Evolutionary conservation across 2,329 filamentous ascomycete species (phyloP).

Genomic region (Ceratocystis destructans): DNA sequence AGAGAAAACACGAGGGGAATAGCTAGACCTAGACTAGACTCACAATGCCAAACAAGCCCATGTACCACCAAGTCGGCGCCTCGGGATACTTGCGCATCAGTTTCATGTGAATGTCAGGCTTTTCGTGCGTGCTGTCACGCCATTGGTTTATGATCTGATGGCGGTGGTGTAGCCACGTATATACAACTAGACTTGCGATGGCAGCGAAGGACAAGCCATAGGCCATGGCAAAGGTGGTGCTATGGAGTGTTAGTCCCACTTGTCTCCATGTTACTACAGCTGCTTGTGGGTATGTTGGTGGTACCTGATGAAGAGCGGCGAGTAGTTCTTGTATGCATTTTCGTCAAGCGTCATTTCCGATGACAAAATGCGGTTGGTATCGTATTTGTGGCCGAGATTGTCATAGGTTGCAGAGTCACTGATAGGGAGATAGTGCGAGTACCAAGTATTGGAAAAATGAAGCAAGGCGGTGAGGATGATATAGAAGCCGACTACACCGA

Average conservation of each 20-base stretch:
- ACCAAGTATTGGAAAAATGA: slow-evolving; percentile 55
- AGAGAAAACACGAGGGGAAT: background rate
- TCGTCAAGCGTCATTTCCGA: slow-evolving; percentile 48
- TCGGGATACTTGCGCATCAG: slow-evolving; percentile 50
- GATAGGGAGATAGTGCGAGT: slow-evolving; percentile 51
- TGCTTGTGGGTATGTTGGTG: background rate
- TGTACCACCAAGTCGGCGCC: slow-evolving; percentile 52
- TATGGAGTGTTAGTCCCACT: slow-evolving; percentile 24
- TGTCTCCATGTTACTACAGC: background rate
- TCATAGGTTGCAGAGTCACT: slow-evolving; percentile 58
- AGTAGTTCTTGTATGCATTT: slow-evolving; percentile 51
- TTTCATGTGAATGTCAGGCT: slow-evolving; percentile 51
- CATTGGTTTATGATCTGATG: slow-evolving; percentile 52
- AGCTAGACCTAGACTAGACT: slow-evolving; percentile 22
- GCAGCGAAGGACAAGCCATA: slow-evolving; percentile 63
- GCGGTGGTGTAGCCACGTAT: slow-evolving; percentile 54
- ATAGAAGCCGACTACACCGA: slow-evolving; percentile 53
- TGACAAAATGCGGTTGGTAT: slow-evolving; percentile 50
- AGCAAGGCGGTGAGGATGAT: slow-evolving; percentile 45
- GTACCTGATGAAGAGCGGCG: slow-evolving; percentile 49
- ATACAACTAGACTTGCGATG: slow-evolving; percentile 54
- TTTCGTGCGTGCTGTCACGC: slow-evolving; percentile 43
- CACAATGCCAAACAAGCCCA: slow-evolving; percentile 41
- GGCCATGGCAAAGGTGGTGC: slow-evolving; percentile 55
- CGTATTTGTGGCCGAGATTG: slow-evolving; percentile 51